phyloP scores from a whole-genome alignment of 2,329 filamentous ascomycete genomes.

The Apiospora arundinis region DNA sequence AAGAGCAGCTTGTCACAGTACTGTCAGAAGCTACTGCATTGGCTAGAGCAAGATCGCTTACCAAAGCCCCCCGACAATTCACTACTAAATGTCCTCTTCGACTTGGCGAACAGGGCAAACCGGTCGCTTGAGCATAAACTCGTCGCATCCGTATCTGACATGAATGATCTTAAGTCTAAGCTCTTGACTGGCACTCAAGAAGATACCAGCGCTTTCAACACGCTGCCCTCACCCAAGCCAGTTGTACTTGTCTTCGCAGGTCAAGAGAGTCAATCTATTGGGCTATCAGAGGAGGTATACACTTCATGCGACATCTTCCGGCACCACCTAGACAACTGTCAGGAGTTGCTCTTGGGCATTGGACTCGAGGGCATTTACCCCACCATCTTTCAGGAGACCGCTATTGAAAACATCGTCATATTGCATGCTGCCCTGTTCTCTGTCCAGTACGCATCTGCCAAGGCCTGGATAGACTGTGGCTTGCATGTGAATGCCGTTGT shows the following conservation, averaged over 20 bases:
- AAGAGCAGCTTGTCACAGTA: not conserved
- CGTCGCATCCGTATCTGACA: not conserved
- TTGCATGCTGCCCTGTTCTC: constrained; percentile 48
- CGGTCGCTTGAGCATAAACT: not conserved
- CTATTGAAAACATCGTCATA: constrained; percentile 32
- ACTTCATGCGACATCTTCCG: constrained; percentile 25
- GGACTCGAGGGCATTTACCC: constrained; percentile 36
- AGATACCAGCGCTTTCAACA: constrained; percentile 19
- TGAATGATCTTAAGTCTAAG: not conserved
- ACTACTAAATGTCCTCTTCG: not conserved
- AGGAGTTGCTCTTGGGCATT: not conserved
- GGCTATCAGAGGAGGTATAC: constrained; percentile 30
- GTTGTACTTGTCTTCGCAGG: constrained; percentile 36
- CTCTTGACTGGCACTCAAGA: not conserved
- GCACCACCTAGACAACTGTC: not conserved
- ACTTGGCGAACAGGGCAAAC: not conserved
- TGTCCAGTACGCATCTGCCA: constrained; percentile 44
- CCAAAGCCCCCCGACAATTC: not conserved
- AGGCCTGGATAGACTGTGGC: constrained; percentile 44
- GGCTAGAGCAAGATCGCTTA: not conserved
- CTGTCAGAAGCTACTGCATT: not conserved
- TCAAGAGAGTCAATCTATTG: constrained; percentile 36
- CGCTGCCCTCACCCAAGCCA: constrained; percentile 30
- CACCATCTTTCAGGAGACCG: constrained; percentile 34
- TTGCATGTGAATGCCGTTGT: constrained; percentile 37